Conservation (phyloP, 306 rosid species). For the Lotus japonicus region DNA sequence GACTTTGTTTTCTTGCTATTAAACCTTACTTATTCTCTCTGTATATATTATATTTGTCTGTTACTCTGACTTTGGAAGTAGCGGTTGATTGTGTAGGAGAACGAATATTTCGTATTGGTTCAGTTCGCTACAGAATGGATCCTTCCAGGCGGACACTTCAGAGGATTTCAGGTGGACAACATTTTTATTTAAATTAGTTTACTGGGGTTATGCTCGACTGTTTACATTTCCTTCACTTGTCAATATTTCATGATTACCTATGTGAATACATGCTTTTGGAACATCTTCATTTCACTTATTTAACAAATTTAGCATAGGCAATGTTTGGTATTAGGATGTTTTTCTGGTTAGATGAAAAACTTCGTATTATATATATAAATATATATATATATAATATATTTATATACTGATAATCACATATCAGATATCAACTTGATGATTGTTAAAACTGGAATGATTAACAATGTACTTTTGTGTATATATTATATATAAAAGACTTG, state of each 20-base stretch:
- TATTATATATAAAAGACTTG: too few relatives aligned
- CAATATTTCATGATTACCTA: conserved; percentile 1
- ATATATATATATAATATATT: too few relatives aligned
- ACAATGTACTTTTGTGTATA: not conserved
- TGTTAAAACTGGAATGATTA: not conserved
- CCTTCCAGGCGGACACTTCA: conserved; percentile 79
- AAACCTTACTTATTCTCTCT: not conserved
- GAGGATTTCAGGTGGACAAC: conserved; percentile 66
- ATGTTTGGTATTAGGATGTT: not conserved
- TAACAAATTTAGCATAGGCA: not conserved
- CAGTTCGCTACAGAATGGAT: conserved; percentile 74
- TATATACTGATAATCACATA: not conserved
- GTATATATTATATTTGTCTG: conserved; percentile 13
- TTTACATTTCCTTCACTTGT: conserved; percentile 2
- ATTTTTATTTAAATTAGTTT: not conserved
- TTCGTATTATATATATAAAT: not conserved
- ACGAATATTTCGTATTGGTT: conserved; percentile 70
- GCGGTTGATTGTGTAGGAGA: conserved; percentile 53
- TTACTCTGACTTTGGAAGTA: conserved; percentile 28
- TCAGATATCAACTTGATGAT: not conserved
- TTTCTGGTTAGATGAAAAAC: not conserved
- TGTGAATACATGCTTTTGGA: not conserved
- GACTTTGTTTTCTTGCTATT: not conserved
- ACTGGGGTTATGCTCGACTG: not conserved
- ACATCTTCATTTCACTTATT: not conserved